Conservation (phyloP, 1,284 basidiomycete genomes). For the Cerioporus squamosus region DNA sequence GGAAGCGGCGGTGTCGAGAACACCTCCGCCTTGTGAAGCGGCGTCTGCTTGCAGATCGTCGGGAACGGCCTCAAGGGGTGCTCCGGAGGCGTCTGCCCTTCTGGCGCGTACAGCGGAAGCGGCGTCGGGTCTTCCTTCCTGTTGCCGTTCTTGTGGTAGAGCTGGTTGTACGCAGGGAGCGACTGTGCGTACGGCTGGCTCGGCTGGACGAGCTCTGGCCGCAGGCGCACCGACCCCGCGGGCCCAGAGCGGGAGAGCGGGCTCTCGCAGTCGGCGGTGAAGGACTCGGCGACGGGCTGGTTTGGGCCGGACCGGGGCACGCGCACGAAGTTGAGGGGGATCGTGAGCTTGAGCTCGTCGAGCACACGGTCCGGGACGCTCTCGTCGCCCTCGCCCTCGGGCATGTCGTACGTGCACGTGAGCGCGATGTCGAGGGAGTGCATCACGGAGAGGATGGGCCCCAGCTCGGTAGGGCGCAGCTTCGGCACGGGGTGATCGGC, state of each 20-base stretch:
- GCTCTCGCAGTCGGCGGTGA: conserved; percentile 5
- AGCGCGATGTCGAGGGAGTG: conserved; percentile 61
- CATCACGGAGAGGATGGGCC: conserved; percentile 61
- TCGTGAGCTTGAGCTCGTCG: conserved; percentile 45
- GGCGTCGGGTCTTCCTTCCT: conserved; percentile 69
- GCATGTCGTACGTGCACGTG: conserved; percentile 56
- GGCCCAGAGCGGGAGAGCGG: not conserved
- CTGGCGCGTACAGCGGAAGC: conserved; percentile 64
- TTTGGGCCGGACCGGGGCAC: conserved; percentile 11
- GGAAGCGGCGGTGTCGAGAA: not conserved
- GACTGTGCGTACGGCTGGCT: conserved; percentile 39
- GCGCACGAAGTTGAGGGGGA: conserved; percentile 61
- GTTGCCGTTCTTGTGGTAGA: conserved; percentile 75
- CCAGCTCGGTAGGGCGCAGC: conserved; percentile 49
- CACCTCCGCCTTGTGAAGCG: conserved; percentile 6
- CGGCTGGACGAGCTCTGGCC: conserved; percentile 9
- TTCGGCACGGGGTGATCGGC: conserved; percentile 40
- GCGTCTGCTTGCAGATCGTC: conserved; percentile 17
- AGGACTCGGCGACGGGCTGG: not conserved
- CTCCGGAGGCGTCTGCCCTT: conserved; percentile 3
- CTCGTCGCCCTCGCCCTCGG: conserved; percentile 33
- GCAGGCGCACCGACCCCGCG: conserved; percentile 2
- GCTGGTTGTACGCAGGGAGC: conserved; percentile 76
- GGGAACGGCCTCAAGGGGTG: conserved; percentile 7
- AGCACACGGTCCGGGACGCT: conserved; percentile 26